Percentiles rank a stretch among this genome's conserved stretches.
Conservation (phyloP, 164 flowering plant genomes). For the Magnolia kwangsiensis region DNA sequence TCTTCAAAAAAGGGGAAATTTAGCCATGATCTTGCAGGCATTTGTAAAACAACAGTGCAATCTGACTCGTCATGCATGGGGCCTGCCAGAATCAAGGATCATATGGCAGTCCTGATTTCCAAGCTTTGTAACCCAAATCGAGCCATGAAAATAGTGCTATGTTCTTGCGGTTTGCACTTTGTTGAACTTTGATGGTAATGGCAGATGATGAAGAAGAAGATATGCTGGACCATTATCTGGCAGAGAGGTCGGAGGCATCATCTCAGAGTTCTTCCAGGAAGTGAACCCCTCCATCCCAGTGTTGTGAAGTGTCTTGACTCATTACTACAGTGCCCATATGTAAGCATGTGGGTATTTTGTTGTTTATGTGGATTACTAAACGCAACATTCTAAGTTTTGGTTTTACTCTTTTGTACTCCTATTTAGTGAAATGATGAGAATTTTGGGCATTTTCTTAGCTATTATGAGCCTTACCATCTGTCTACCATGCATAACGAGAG, state of each 20-base stretch:
- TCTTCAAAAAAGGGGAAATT: too few species aligned
- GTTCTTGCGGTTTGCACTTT: not conserved
- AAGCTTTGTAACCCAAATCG: too few species aligned
- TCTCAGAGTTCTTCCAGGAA: constrained; percentile 36
- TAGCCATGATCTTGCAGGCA: too few species aligned
- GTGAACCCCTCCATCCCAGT: not conserved
- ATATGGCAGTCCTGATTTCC: too few species aligned
- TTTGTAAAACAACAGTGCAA: too few species aligned
- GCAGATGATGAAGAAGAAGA: constrained; percentile 97
- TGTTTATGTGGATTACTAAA: not conserved
- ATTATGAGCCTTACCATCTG: too few species aligned
- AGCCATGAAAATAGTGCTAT: too few species aligned
- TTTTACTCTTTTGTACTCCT: not conserved
- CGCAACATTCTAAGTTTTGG: not conserved
- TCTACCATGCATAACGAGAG: too few species aligned
- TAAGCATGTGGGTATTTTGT: not conserved
- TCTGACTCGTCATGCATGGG: too few species aligned
- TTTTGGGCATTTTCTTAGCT: not conserved
- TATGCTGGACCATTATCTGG: constrained; percentile 94
- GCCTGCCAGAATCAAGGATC: too few species aligned
- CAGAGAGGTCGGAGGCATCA: constrained; percentile 61
- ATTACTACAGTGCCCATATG: not conserved
- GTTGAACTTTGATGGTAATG: constrained; percentile 2
- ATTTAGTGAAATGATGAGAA: not conserved
- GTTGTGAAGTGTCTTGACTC: not conserved